Base-by-base conservation (phyloP, 306 rosid species). In the Castanea sativa region DNA sequence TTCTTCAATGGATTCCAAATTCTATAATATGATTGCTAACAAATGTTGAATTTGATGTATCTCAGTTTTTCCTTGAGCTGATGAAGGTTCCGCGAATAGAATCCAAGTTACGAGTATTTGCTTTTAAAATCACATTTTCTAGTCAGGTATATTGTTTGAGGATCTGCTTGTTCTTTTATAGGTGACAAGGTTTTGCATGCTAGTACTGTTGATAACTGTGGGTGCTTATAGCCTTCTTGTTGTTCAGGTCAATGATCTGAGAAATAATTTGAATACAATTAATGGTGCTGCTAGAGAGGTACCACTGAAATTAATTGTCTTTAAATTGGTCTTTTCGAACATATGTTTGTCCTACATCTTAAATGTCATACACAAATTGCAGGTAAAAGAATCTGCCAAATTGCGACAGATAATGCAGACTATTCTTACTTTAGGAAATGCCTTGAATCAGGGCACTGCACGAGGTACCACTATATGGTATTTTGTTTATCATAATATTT, bases 391-490 rank as follows among this genome's bases (percentile, higher is more conserved):
- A 83, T 95, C 99, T 33, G 87, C 73, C 27, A 95, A 91, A 82
- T 79, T 95, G 90, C 98, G 98, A 79, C 99, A 95, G 84, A 85
- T 95, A 82, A 95, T 95, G 99, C 98, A 95, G 88, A 95, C 99
- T 45, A 95, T 95, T 87, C 97, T 95, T 81, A 95, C 98, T 19
- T 76, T 95, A 87, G 99, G 98, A 65, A 95, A 95, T 83, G 99
- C 99, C 67, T 82, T 92, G 84, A 95, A 95, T 87, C 99, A 95
- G 84, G 99, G 99, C 84, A 95, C 98, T 57, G 93, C 97, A 52
- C 88, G 99, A 81, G 99, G 99, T 95, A 83, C 77, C 64, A 15
- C 15, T 76, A 59, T 72, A 60, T 67, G n/a, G 77, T 32, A 78
- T 32, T 14, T 49, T 53, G 30, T 56, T 71, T 61, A 64, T 57